Evolutionary conservation across 2,329 filamentous ascomycete species (phyloP), one percentile per base, ranked within the genome.

Genomic region (Apiospora pterosperma): DNA sequence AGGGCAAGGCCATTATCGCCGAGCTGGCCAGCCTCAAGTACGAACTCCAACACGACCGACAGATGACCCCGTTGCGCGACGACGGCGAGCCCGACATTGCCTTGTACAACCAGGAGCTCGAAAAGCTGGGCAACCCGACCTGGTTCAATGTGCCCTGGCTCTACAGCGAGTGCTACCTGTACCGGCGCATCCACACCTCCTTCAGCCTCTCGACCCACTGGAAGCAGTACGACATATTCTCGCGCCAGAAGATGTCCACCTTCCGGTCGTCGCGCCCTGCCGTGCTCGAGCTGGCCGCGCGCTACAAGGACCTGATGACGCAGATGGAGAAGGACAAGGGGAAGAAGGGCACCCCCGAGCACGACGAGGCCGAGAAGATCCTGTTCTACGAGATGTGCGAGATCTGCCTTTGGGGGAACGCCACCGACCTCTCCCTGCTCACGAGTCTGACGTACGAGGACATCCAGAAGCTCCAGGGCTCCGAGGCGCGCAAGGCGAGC

Each of bases 371-470:
- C 0, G 92, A 96, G 75, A 87, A 88, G 74, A 78, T 94, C 0
- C 81, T 97, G 31, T 98, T 98, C 79, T 84, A 84, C 28, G 95
- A 98, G 76, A 96, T 98, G 91, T 94, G 90, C 78, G 93, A 97
- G 82, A 96, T 97, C 71, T 97, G 94, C 75, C 86, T 98, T 2
- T 98, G 95, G 95, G 95, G 95, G 12, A 98, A 98, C 76, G 96
- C 95, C 1, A 98, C 95, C 0, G 96, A 98, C 76, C 83, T 98
- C 16, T 97, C 93, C 0, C 89, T 98, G 23, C 84, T 98, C 63
- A 97, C 94, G 0, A 93, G 90, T 71, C 85, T 97, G 64, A 92
- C 91, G 1, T 97, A 97, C 77, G 94, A 97, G 72, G 96, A 98
- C 74, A 96, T 99, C 69, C 95, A 98, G 80, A 97, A 97, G 77